Evolutionary conservation across 768 basidiomycete genomes (phyloP), one percentile per base, ranked within the genome.

Genomic region (Mycena vitilis): DNA sequence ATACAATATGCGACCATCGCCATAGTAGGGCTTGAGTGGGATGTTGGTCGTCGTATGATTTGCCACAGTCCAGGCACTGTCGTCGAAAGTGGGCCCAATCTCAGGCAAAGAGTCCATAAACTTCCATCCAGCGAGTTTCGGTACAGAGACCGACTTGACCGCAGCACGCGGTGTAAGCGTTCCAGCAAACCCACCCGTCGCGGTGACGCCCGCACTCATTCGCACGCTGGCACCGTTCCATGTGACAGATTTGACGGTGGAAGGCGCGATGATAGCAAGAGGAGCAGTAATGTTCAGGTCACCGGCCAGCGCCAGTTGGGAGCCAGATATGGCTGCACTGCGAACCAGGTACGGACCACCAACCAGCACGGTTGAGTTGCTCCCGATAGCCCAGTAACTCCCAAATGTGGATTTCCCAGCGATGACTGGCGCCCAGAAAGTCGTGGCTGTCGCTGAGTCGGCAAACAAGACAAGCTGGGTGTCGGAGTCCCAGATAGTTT

Each of bases 71-170:
- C 93, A 95, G 5, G 71, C 63, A 2, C 80, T 77, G 76, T 95
- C 94, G 70, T 88, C 85, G 74, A 89, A 95, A 16, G 68, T 75
- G 0, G 70, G 56, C 49, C 78, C 76, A 20, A 91, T 84, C 79
- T 95, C 95, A 0, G 95, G 95, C 34, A 95, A 78, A 74, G 89
- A 91, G 74, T 94, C 87, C 63, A 84, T 84, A 76, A 87, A 95
- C 77, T 83, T 91, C 95, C 95, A 95, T n/a, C 82, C 81, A 1
- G 78, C 80, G 70, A 95, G 77, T 56, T 75, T 81, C 8, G 91
- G 91, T 11, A 84, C 76, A 2, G 73, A 72, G 38, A 87, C 78
- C 0, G 72, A 77, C 36, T 71, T 70, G 22, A 77, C 70, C 6
- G 79, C 74, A 10, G 74, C 48, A 18, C 73, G 74, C 4, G 79